Base-by-base conservation (phyloP, 2,329 filamentous ascomycete genomes). In the Colletotrichum sidae region DNA sequence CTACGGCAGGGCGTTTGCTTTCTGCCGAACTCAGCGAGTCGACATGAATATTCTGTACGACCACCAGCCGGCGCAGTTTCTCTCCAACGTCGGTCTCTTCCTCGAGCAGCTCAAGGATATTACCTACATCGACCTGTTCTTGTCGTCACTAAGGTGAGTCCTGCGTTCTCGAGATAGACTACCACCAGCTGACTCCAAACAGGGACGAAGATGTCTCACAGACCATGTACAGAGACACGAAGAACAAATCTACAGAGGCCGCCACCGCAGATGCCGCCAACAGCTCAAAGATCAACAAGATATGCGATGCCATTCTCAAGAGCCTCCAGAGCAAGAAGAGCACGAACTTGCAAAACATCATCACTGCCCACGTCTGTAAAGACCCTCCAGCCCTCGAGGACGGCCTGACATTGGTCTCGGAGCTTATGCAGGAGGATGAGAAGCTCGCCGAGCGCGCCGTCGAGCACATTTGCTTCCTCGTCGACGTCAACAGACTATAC, bases 31-130 rank as follows among this genome's bases (percentile, higher is more conserved):
- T 25, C 96, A 99, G 75, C 88, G 96, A 70, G 96, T 99, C 1
- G 96, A 99, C 73, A 94, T 98, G 91, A 99, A 99, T 73, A 95
- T 99, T 67, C 82, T 99, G 2, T 95, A 97, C 73, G 96, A 99
- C 73, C 93, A 98, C 78, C 89, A 89, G n/a, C 93, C 95, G 0
- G 84, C 89, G 42, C 92, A 96, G 70, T 97, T 99, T 74, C 84
- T 97, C 75, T 81, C 85, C 4, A 92, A 90, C 69, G 86, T 97
- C 10, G 83, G 84, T 0, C 77, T 92, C 1, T 97, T 99, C 72
- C 83, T 98, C 38, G 89, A 93, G 15, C 94, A 99, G 75, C 84
- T 99, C 45, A 89, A 90, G 70, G 94, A 92, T 68, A 83, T 92
- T 11, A 87, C 94, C 42, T 91, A 93, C 69, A 90, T 98, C 66